Evolutionary conservation across 2,329 filamentous ascomycete genomes (phyloP).

Genomic region (Colletotrichum noveboracense): DNA sequence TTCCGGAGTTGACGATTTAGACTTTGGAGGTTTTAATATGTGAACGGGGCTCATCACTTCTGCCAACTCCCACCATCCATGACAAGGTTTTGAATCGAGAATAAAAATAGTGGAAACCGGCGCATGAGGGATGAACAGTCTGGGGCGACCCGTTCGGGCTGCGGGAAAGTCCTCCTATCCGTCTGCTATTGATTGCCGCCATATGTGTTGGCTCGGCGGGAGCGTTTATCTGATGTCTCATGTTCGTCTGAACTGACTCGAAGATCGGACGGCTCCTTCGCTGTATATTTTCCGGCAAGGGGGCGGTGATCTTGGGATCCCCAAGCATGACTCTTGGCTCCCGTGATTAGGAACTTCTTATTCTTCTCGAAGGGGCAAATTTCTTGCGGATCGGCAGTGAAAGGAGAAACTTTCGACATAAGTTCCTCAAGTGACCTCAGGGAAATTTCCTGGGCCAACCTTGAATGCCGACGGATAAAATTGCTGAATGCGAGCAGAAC

Average conservation of each 20-base stretch:
- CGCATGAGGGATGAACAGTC: not conserved
- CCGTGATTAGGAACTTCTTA: not conserved
- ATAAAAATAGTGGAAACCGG: not conserved
- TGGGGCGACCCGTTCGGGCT: not conserved
- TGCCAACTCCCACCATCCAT: slow-evolving; percentile 1
- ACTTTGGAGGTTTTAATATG: slow-evolving; percentile 5
- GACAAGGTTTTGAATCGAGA: not conserved
- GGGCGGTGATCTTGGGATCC: not conserved
- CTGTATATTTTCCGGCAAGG: not conserved
- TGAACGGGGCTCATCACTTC: not conserved
- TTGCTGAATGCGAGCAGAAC: not conserved
- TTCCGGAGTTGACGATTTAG: slow-evolving; percentile 1
- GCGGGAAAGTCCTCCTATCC: not conserved
- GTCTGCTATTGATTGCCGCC: not conserved
- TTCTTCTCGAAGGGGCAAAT: not conserved
- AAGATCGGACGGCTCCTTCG: not conserved
- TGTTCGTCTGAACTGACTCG: slow-evolving; percentile 9
- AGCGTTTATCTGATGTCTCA: not conserved
- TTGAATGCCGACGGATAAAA: not conserved
- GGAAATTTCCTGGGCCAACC: not conserved
- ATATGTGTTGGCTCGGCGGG: not conserved
- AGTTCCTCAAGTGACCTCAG: not conserved
- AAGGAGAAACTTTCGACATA: not conserved
- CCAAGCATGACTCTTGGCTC: not conserved
- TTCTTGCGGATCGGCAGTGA: not conserved